These are phyloP conservation scores for Talaromyces stipitatus DNA, from an alignment of 495 filamentous ascomycete species.

Conservation along the genomic window DNA sequence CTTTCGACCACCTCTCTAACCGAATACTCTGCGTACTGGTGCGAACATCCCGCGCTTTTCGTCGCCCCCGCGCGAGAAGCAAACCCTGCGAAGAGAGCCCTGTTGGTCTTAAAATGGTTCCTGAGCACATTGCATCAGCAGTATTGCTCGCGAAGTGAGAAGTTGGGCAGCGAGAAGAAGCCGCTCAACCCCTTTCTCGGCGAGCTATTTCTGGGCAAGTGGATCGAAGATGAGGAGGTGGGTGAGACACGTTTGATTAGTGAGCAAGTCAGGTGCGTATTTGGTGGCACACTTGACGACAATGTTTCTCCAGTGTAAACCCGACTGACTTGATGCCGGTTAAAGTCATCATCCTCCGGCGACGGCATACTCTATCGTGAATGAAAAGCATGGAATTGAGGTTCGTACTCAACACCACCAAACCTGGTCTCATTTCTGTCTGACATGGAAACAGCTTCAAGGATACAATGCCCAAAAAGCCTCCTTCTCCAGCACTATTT, in stretches of 20 bases:
- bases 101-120: conserved; percentile 95
- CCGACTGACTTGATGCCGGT: not conserved
- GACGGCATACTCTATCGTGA: conserved; percentile 88
- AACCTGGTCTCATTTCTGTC: not conserved
- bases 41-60: conserved; percentile 83
- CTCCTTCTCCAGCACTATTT: conserved; percentile 84
- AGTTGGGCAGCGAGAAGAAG: conserved; percentile 93
- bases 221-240: conserved; percentile 58
- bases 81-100: conserved; percentile 73
- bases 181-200: conserved; percentile 88
- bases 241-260: conserved; percentile 67
- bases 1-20: conserved; percentile 84
- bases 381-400: conserved; percentile 71
- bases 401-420: conserved; percentile 21
- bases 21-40: conserved; percentile 96
- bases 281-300: not conserved
- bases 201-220: conserved; percentile 84
- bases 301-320: too few species aligned
- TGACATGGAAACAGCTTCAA: conserved; percentile 49
- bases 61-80: conserved; percentile 75
- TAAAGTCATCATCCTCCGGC: conserved; percentile 92
- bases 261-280: conserved; percentile 70
- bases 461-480: conserved; percentile 99
- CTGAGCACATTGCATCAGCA: conserved; percentile 91
- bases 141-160: conserved; percentile 85